These are phyloP conservation scores for Trichoderma polysporum DNA, from an alignment of 2,329 filamentous ascomycete genomes.

Conservation along the genomic window DNA sequence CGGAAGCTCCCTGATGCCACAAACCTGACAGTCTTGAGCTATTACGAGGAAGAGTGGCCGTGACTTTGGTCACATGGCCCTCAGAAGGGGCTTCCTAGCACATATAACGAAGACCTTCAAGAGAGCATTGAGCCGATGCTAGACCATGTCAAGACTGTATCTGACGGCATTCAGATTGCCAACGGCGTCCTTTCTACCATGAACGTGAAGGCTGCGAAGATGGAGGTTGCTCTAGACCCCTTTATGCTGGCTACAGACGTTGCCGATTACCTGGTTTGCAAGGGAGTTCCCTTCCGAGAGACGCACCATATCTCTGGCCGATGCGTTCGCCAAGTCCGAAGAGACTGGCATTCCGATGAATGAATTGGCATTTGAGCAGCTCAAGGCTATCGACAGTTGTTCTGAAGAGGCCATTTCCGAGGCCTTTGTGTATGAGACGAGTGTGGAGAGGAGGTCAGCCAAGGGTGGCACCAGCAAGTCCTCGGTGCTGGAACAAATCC, in stretches of 20 bases:
- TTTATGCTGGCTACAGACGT: constrained; percentile 79
- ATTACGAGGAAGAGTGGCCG: constrained; percentile 70
- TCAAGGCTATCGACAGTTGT: constrained; percentile 63
- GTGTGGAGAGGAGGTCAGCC: constrained; percentile 75
- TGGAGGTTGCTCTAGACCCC: constrained; percentile 74
- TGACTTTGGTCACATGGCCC: constrained; percentile 78
- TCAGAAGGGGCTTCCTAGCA: constrained; percentile 70
- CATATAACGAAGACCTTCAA: constrained; percentile 92
- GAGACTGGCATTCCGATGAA: constrained; percentile 64
- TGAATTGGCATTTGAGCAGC: constrained; percentile 63
- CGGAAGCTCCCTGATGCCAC: neutral
- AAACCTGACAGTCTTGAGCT: constrained; percentile 73
- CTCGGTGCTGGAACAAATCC: constrained; percentile 64
- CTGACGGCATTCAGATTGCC: constrained; percentile 78
- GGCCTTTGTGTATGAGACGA: constrained; percentile 77
- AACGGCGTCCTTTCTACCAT: constrained; percentile 77
- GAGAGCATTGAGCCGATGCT: constrained; percentile 84
- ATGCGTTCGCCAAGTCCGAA: constrained; percentile 43
- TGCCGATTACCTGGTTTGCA: constrained; percentile 62
- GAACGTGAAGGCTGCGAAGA: constrained; percentile 67
- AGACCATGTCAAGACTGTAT: constrained; percentile 77
- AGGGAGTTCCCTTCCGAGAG: constrained; percentile 74
- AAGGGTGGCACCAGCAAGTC: constrained; percentile 76
- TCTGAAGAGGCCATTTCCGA: constrained; percentile 70
- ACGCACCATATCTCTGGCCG: constrained; percentile 76